Base-by-base conservation (phyloP, 495 filamentous ascomycete genomes). In the Arthonia radiata region DNA sequence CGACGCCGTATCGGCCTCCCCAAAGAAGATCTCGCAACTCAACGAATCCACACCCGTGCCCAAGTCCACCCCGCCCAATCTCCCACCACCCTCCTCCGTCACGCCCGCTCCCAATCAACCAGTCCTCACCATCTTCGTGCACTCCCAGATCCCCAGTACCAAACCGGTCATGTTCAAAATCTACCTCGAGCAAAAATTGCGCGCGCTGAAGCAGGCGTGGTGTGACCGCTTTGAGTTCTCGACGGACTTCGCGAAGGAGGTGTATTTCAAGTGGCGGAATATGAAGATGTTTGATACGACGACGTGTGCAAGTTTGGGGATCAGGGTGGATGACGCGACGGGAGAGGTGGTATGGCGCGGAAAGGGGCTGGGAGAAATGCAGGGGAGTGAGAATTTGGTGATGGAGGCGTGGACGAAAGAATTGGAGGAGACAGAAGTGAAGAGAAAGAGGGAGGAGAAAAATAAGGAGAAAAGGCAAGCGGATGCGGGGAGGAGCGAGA, bases 191-290 rank as follows among this genome's bases (percentile, higher is more conserved):
- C 70, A 78, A 34, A 46, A 57, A 0, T 41, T 86, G 5, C 59
- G 58, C 34, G 65, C 73, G 24, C 69, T 75, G 9, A 60, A 67
- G 14, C 24, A 59, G 19, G 58, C 59, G 14, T 90, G 77, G 76
- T 76, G 61, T 34, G 46, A 59, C 8, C 55, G 50, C 13, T 68
- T 79, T 34, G 45, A 38, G 2, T 53, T 79, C 25, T n/a, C n/a
- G n/a, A 34, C 45, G 1, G 36, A 41, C 2, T 22, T 22, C 11
- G 7, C 19, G 7, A 11, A 22, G 11, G 54, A 55, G 5, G 49
- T 92, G 5, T 74, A 79, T 36, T 46, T 93, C 10, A 83, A 75
- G 2, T 91, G 79, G 72, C 71, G 66, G 27, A 62, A 65, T 5
- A 65, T 64, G 25, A 63, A 67, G 32, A 40, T 91, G 2, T 89